These are phyloP conservation scores for Lactarius indigo DNA, from an alignment of 768 basidiomycete species.

Conservation along the genomic window DNA sequence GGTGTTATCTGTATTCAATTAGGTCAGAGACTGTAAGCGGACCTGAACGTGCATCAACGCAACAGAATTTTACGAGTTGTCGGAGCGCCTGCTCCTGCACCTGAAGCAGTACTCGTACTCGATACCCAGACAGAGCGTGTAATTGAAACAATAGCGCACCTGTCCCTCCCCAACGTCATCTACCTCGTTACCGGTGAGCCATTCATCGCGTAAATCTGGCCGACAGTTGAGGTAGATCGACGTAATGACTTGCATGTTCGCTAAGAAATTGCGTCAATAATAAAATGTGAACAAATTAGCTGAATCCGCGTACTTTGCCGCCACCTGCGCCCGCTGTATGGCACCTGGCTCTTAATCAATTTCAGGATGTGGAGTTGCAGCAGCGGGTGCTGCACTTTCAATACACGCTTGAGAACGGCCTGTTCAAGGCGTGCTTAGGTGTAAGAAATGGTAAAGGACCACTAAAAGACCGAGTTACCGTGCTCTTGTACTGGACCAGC, in stretches of 20 bases:
- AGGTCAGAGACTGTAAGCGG: constrained; percentile 20
- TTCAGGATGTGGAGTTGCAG: constrained; percentile 93
- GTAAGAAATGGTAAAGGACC: not conserved
- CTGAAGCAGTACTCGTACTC: constrained; percentile 38
- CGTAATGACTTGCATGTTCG: constrained; percentile 99
- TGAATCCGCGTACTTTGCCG: constrained; percentile 67
- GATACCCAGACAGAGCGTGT: constrained; percentile 4
- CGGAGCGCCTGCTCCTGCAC: constrained; percentile 94
- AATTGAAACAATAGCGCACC: constrained; percentile 41
- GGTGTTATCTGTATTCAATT: constrained; percentile 65
- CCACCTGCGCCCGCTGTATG: constrained; percentile 98
- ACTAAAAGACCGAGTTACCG: constrained; percentile 48
- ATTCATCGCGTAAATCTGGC: constrained; percentile 95
- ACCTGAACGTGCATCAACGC: constrained; percentile 33
- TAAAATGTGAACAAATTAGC: constrained; percentile 3
- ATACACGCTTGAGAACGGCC: constrained; percentile 94
- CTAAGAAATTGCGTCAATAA: constrained; percentile 39
- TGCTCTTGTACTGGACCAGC: constrained; percentile 97
- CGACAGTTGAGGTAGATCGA: constrained; percentile 97
- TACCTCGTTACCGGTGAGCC: constrained; percentile 90
- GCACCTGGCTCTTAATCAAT: constrained; percentile 98
- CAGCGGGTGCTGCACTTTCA: constrained; percentile 91
- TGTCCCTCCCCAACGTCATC: constrained; percentile 91
- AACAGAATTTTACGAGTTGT: constrained; percentile 92
- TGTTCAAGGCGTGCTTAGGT: constrained; percentile 31